Base-by-base conservation (phyloP, 331 rosid species). In the Arachis monticola region DNA sequence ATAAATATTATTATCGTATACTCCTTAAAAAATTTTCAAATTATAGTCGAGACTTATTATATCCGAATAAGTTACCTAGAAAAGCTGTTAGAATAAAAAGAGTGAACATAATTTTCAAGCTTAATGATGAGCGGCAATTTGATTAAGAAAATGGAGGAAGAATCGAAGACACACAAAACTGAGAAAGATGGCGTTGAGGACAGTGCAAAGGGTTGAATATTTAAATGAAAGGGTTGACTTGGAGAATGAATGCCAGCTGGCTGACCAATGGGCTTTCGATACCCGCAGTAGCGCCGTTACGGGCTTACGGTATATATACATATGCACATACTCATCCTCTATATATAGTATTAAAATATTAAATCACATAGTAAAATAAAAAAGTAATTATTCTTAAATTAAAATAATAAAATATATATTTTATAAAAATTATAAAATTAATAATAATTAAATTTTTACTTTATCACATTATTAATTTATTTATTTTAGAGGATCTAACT, bases 211-310 rank as follows among this genome's bases (percentile, higher is more conserved):
- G 7, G 38, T 7, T 58, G 38, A 22, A 58, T 27, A 7, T 10
- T 38, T 2, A 38, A 53, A 30, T 38, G 51, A 51, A 2, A 2
- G 10, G 41, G 62, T 69, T 69, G 74, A 69, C 63, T 69, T 38
- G 6, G 40, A 2, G 2, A 4, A 13, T 5, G 63, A 55, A 1
- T 38, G 74, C 40, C 31, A 69, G 8, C 60, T n/a, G 46, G 73
- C 48, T 6, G n/a, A 13, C 62, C 50, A 52, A 52, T 52, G 35
- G 44, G n/a, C n/a, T 48, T 40, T 17, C 13, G 6, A 14, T 56
- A 55, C 56, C 42, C 56, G 38, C 53, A 6, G 55, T 7, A 61
- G 53, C 75, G 46, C 12, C 38, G 3, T 32, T 32, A 11, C 65
- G 45, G 22, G 22, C 22, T 17, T 17, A 17, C 22, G 22, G 22